Base-by-base conservation (phyloP, 306 rosid genomes). In the Dryas alaskensis region DNA sequence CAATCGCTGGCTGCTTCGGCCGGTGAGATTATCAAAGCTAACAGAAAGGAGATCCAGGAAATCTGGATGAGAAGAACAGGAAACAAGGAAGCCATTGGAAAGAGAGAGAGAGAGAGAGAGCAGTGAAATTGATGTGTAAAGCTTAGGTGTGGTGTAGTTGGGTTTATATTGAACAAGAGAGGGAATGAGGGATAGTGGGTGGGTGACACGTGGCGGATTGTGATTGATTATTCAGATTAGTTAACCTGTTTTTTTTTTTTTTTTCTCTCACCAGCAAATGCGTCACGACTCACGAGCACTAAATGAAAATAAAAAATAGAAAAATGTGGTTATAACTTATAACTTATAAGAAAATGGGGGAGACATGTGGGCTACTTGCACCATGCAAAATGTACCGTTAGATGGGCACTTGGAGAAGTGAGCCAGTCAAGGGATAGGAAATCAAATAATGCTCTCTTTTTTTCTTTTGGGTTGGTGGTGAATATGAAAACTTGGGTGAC, bases 1-100 rank as follows among this genome's bases (percentile, higher is more conserved):
- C 96, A 93, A 4, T 52, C 66, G 13, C 60, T 74, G 22, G 66
- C 70, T n/a, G 96, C 81, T 8, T 67, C 50, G 0, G 70, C 69
- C 0, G 81, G 79, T 0, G 90, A 65, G 63, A 83, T 6, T 55
- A 71, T 67, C 10, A 82, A 71, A 48, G 80, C 10, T 45, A 61
- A 6, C n/a, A 44, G 58, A 31, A 31, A 31, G 42, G 76, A 50
- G 13, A 65, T 13, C 49, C 65, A 65, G 4, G 67, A 39, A 8
- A 25, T 5, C 0, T 17, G 5, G 44, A 57, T 8, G 17, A 67
- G 44, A 22, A 57, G 62, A 69, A 48, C 45, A 16, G 6, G 70
- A 53, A 52, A 16, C 16, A 27, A 62, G 25, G 75, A 70, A 25
- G 82, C 75, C 78, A 79, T 79, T 59, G 64, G 19, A 47, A 60